These are phyloP conservation scores for Dioszegia crocea DNA, from an alignment of 768 basidiomycete genomes.

Conservation along the genomic window DNA sequence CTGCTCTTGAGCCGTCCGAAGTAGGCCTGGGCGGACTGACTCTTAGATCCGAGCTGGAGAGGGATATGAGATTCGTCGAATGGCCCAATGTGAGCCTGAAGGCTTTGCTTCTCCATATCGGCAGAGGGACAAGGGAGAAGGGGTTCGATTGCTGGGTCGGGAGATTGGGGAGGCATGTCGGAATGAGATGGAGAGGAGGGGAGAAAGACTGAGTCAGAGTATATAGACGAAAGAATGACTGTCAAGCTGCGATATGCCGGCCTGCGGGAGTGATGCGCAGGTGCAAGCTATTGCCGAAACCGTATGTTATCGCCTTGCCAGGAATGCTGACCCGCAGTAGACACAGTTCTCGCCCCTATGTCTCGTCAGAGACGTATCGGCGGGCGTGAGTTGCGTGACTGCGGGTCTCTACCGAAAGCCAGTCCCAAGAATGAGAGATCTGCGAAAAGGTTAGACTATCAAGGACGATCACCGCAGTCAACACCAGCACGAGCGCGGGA, in stretches of 20 bases:
- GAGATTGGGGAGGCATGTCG: background rate
- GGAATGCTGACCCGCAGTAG: no score
- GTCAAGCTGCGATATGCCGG: background rate
- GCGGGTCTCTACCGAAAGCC: no score
- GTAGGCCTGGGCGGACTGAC: background rate
- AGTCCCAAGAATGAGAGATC: no score
- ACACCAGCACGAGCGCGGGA: no score
- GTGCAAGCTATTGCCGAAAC: no score
- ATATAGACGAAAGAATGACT: background rate
- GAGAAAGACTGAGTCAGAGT: background rate
- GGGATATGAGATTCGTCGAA: constrained; percentile 15
- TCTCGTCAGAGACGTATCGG: no score
- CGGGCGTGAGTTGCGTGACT: no score
- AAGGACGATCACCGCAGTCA: no score
- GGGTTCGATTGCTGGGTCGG: background rate
- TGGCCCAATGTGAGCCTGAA: background rate
- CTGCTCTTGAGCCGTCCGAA: background rate
- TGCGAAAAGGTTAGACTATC: no score
- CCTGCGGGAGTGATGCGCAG: no score
- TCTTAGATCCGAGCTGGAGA: background rate
- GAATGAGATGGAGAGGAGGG: background rate
- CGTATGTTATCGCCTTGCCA: no score
- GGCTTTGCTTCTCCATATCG: constrained; percentile 8
- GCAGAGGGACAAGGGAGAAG: background rate
- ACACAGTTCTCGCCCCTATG: no score